Percentiles rank a stretch among this genome's conserved stretches.
Evolutionary conservation across 2,329 filamentous ascomycete species (phyloP).

Genomic region (Aphanocladium album): DNA sequence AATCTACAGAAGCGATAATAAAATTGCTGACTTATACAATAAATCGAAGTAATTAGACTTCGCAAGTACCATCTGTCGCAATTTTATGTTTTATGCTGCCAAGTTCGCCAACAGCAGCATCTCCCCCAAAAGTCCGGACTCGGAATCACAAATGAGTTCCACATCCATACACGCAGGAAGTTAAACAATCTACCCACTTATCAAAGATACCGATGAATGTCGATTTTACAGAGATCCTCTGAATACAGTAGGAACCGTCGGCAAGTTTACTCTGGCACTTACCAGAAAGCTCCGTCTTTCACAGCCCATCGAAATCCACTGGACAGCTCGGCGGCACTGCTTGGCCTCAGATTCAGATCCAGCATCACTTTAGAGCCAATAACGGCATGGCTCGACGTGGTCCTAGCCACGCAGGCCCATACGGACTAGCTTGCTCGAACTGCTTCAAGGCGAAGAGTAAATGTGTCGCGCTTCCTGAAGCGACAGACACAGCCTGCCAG

Average conservation of each 20-base stretch:
- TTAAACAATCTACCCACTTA: too few relatives aligned
- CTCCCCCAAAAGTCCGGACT: too few relatives aligned
- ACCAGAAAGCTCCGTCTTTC: background rate
- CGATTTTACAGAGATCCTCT: too few relatives aligned
- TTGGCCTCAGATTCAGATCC: background rate
- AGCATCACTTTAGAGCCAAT: background rate
- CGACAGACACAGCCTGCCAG: background rate
- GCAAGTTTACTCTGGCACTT: background rate
- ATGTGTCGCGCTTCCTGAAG: background rate
- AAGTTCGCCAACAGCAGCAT: too few relatives aligned
- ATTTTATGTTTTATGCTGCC: too few relatives aligned
- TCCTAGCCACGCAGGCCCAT: slow-evolving; percentile 2
- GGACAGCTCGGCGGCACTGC: background rate
- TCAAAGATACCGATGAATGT: too few relatives aligned
- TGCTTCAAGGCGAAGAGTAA: slow-evolving; percentile 8
- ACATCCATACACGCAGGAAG: too few relatives aligned
- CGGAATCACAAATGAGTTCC: too few relatives aligned
- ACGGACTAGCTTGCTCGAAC: background rate
- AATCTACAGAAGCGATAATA: background rate
- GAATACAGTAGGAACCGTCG: background rate
- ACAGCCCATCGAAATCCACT: background rate
- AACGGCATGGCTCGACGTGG: background rate
- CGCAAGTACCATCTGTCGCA: too few relatives aligned
- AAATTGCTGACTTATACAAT: too few relatives aligned
- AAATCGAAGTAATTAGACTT: too few relatives aligned